Evolutionary conservation across 768 basidiomycete genomes (phyloP).

Genomic region (Psilocybe subaeruginosa): DNA sequence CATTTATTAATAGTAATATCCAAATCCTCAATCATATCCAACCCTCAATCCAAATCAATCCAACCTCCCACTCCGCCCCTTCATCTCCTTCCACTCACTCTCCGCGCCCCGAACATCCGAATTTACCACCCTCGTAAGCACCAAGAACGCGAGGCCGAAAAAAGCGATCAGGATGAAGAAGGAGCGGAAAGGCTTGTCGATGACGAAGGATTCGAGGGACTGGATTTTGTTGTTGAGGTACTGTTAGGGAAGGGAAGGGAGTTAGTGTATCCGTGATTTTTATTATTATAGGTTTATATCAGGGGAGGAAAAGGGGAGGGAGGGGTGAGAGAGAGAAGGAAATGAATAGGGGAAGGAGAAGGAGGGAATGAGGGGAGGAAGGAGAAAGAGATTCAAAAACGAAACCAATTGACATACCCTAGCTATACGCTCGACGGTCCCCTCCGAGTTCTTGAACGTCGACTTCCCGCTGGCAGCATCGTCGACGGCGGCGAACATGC

Average conservation of each 20-base stretch:
- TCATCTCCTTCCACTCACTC: slow-evolving; percentile 23
- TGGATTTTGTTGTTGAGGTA: slow-evolving; percentile 44
- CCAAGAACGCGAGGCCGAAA: slow-evolving; percentile 31
- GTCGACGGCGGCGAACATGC: slow-evolving; percentile 73
- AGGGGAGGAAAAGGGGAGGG: background rate
- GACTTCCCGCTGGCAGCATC: slow-evolving; percentile 57
- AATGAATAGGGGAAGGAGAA: background rate
- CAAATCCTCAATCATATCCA: too few relatives aligned
- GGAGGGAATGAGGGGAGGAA: background rate
- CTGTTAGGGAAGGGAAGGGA: slow-evolving; percentile 25
- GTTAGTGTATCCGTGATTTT: background rate
- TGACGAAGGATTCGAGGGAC: slow-evolving; percentile 37
- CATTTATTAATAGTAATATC: too few relatives aligned
- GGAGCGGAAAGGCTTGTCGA: slow-evolving; percentile 36
- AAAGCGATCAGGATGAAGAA: slow-evolving; percentile 32
- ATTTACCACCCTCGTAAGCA: slow-evolving; percentile 25
- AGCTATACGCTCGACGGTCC: slow-evolving; percentile 65
- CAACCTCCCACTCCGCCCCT: slow-evolving; percentile 31
- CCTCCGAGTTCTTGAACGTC: slow-evolving; percentile 67
- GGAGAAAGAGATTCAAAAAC: background rate
- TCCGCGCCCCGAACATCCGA: slow-evolving; percentile 18
- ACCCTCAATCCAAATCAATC: slow-evolving; percentile 20
- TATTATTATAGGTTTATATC: too few relatives aligned
- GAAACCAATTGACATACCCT: slow-evolving; percentile 44
- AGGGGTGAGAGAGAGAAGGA: background rate